Evolutionary conservation across 306 rosid genomes (phyloP), one percentile per base, ranked within the genome.

Genomic region (Rubus parviflorus): DNA sequence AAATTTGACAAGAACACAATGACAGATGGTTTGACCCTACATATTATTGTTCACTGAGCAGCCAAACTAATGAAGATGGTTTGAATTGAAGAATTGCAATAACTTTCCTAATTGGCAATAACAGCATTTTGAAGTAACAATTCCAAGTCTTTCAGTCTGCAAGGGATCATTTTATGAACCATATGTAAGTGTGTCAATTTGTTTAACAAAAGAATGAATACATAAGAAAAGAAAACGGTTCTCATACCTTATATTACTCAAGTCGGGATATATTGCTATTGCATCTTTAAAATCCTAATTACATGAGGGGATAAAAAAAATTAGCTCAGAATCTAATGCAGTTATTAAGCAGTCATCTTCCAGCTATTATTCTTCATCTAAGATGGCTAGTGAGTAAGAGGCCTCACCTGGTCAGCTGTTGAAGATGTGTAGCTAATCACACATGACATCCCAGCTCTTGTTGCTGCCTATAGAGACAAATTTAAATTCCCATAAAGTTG

Each of bases 371-470:
- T 37, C 30, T 69, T 25, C 7, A 48, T 63, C 65, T 43, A 47
- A 23, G 61, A 51, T 62, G 22, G 48, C 23, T 35, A 23, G 0
- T 72, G 81, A 51, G 45, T 54, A 75, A 54, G 54, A 82, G 70
- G 79, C 78, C 78, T 82, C 42, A 85, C 98, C 97, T 92, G 98
- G 0, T 86, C 80, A 19, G 92, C 95, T n/a, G 97, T 95, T 80
- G 97, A 95, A 79, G 97, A 76, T 30, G 98, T 92, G 82, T 89
- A 95, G 77, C 86, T 88, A 72, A 92, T 81, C 70, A 95, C 86
- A 25, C 98, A 95, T 51, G 97, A 69, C 98, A 95, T 95, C 61
- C 97, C 98, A 30, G 98, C 98, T 74, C 83, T 72, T 81, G 93
- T 86, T 75, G 98, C 97, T 52, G 97, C 98, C 98, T 92, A 78